Evolutionary conservation across 352 stramenopile genomes (phyloP).

Genomic region (Phytopythium boreale): DNA sequence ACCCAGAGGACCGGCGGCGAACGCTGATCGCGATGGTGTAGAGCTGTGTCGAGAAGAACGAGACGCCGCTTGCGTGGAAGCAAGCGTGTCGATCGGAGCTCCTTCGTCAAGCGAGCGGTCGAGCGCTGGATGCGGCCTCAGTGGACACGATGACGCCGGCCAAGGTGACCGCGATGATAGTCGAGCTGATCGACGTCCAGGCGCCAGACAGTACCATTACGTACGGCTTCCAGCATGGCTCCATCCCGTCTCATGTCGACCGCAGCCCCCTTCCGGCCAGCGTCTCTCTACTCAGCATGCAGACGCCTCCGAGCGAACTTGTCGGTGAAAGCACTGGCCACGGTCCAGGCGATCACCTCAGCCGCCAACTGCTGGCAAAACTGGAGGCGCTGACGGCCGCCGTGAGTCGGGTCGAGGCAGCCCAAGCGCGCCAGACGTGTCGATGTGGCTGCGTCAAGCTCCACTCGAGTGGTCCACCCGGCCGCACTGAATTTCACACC

Average conservation of each 20-base stretch:
- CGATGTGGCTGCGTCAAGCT: neutral
- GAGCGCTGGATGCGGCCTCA: neutral
- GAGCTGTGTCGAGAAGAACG: conserved; percentile 11
- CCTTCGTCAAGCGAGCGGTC: neutral
- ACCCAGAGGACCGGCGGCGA: conserved; percentile 12
- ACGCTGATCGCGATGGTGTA: conserved; percentile 12
- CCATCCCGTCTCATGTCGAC: too few relatives aligned
- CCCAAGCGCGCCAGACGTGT: neutral
- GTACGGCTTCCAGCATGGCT: neutral
- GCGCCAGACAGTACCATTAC: neutral
- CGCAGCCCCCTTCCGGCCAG: too few relatives aligned
- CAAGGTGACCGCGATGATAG: neutral
- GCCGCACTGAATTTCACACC: neutral
- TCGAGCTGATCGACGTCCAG: neutral
- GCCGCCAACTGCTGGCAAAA: neutral
- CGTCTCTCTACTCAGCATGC: too few relatives aligned
- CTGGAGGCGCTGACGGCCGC: neutral
- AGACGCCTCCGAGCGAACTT: neutral
- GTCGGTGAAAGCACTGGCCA: neutral
- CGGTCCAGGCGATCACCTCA: neutral
- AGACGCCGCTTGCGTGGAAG: conserved; percentile 11
- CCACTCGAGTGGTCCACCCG: too few relatives aligned
- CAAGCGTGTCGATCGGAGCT: conserved; percentile 1
- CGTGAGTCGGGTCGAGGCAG: neutral
- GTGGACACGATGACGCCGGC: neutral